Percentiles rank a stretch among this genome's conserved stretches.
These are phyloP conservation scores for Sordariomycetes sp. DNA, from an alignment of 2,329 filamentous ascomycete genomes.

Conservation along the genomic window DNA sequence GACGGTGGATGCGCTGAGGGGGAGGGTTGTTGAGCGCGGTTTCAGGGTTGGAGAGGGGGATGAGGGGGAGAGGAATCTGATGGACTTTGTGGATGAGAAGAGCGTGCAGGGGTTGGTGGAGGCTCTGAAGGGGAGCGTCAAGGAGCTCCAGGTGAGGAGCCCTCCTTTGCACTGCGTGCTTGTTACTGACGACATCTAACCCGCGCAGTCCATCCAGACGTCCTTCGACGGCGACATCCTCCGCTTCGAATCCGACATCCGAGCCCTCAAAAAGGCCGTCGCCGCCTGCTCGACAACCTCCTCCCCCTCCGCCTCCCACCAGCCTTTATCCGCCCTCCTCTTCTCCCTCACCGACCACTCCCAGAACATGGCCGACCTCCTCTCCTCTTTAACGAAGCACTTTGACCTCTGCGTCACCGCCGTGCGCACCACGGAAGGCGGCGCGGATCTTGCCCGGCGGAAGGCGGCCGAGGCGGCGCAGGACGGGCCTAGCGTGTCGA, in stretches of 20 bases:
- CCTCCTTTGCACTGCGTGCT: not conserved
- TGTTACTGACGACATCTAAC: not conserved
- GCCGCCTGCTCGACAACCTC: slow-evolving; percentile 13
- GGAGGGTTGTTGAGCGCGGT: slow-evolving; percentile 48
- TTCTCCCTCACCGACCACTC: slow-evolving; percentile 58
- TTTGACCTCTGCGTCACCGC: slow-evolving; percentile 91
- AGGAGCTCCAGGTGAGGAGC: slow-evolving; percentile 46
- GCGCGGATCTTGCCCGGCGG: slow-evolving; percentile 52
- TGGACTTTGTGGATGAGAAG: slow-evolving; percentile 66
- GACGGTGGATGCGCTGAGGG: slow-evolving; percentile 52
- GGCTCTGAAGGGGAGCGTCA: slow-evolving; percentile 57
- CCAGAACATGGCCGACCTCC: slow-evolving; percentile 66
- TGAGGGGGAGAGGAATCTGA: slow-evolving; percentile 48
- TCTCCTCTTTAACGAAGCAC: slow-evolving; percentile 71
- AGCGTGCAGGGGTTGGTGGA: slow-evolving; percentile 53
- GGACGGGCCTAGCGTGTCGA: slow-evolving; percentile 39
- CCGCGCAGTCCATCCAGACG: slow-evolving; percentile 44
- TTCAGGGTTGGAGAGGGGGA: slow-evolving; percentile 39
- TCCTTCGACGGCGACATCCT: slow-evolving; percentile 66
- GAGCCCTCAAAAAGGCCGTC: slow-evolving; percentile 47
- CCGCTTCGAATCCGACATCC: slow-evolving; percentile 63
- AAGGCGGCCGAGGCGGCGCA: slow-evolving; percentile 52
- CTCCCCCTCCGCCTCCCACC: slow-evolving; percentile 1
- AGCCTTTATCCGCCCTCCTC: slow-evolving; percentile 38
- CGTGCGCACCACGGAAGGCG: slow-evolving; percentile 78